Evolutionary conservation across 441 rosid species (phyloP), one percentile per base, ranked within the genome.

Genomic region (Cnidoscolus chayamansa): DNA sequence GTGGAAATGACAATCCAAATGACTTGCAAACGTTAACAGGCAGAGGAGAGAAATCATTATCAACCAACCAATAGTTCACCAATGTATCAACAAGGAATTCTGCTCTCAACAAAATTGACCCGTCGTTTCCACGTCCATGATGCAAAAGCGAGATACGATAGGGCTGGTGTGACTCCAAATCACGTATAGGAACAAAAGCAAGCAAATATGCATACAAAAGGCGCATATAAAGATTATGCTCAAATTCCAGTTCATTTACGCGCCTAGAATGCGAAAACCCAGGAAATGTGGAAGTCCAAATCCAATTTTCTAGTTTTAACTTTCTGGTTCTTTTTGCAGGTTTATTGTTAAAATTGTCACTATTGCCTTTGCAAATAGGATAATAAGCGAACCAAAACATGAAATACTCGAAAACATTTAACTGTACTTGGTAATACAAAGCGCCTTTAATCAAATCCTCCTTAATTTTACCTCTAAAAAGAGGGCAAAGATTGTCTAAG

Each of bases 361-460:
- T 67, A 74, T 86, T 88, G 17, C 87, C 92, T 86, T 86, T 88
- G 70, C 89, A 87, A 57, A 89, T 82, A 0, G 98, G 98, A 77
- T 91, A 90, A 79, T 94, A 94, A 57, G 96, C 90, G 82, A 90
- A 86, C 97, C 98, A 91, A 77, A 91, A 91, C 89, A 94, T 75
- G 81, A 80, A 94, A 74, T 90, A 94, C 80, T 94, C 94, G 10
- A 94, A 88, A 63, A 94, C 88, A 71, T 87, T 87, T 37, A 94
- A 80, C 60, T 90, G 89, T 68, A 91, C 85, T 71, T 89, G 92
- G 74, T 75, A 85, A 16, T 64, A 74, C n/a, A 87, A 83, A 51
- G 79, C 54, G 19, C 83, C 90, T 40, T 85, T 84, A 72, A 72
- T 63, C 5, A 85, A 75, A 69, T 89, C 92, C 66, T 87, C 93